Conservation (phyloP, 2,329 filamentous ascomycete genomes). For the Claviceps spartinae region DNA sequence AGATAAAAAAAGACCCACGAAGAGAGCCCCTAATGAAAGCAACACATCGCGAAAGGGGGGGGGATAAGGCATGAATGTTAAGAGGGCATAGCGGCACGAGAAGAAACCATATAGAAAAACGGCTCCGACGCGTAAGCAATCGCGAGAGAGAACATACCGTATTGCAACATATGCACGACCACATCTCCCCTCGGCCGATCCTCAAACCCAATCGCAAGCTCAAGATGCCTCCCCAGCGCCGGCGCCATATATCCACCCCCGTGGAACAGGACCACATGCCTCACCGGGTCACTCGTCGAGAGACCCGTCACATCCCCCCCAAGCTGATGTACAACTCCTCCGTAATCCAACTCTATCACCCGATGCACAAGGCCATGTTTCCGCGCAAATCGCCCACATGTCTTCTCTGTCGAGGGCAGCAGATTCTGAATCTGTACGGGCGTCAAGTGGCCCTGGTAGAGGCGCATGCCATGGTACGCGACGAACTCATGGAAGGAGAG, state of each 20-base stretch:
- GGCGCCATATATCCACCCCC: constrained; percentile 5
- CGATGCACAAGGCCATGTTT: neutral
- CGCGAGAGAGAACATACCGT: neutral
- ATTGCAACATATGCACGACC: constrained; percentile 1
- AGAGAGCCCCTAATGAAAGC: too few species aligned
- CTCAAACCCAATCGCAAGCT: constrained; percentile 2
- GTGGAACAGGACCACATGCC: constrained; percentile 2
- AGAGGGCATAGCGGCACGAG: too few species aligned
- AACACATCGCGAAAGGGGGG: too few species aligned
- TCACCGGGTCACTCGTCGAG: neutral
- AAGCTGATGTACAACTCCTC: constrained; percentile 1
- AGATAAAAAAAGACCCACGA: neutral
- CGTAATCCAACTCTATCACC: neutral
- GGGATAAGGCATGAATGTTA: too few species aligned
- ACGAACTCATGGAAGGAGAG: neutral
- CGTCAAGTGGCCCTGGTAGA: constrained; percentile 2
- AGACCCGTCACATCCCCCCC: neutral
- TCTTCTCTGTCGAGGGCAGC: neutral
- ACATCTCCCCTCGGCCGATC: neutral
- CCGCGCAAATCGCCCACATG: constrained; percentile 1
- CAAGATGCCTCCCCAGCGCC: neutral
- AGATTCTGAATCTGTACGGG: constrained; percentile 3
- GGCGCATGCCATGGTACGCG: constrained; percentile 2
- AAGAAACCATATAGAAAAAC: too few species aligned
- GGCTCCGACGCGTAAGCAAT: too few species aligned